Evolutionary conservation across 257 asterid genomes (phyloP).

Genomic region (Scutellaria galericulata): DNA sequence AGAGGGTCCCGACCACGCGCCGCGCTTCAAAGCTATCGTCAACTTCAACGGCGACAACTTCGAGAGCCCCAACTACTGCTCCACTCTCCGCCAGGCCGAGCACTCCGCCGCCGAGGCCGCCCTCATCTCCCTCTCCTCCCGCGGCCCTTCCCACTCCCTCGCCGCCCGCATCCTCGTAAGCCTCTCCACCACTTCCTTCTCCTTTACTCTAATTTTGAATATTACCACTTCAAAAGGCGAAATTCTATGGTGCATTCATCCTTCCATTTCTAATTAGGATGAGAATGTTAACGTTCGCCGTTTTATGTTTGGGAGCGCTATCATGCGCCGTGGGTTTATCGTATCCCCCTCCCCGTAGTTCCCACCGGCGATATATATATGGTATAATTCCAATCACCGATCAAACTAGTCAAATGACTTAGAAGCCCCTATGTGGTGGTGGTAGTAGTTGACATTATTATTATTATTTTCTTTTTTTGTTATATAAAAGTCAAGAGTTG

Average conservation of each 20-base stretch:
- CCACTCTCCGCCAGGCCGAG: constrained; percentile 81
- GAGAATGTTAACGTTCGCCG: neutral
- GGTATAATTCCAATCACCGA: neutral
- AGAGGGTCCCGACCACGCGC: constrained; percentile 93
- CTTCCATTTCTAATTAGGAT: neutral
- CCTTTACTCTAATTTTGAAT: neutral
- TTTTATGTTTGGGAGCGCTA: neutral
- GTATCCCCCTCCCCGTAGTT: neutral
- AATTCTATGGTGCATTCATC: neutral
- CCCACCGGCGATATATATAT: neutral
- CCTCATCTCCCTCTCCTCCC: constrained; percentile 55
- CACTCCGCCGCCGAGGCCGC: constrained; percentile 85
- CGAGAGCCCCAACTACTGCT: constrained; percentile 61
- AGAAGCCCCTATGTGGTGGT: constrained; percentile 10
- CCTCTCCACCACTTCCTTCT: neutral
- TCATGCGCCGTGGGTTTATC: constrained; percentile 8
- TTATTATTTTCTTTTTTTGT: neutral
- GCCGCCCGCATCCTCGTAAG: constrained; percentile 74
- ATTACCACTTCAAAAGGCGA: no score
- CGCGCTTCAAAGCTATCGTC: constrained; percentile 71
- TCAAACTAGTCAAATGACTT: constrained; percentile 17
- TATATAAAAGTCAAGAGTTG: constrained; percentile 22
- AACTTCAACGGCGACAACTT: constrained; percentile 71
- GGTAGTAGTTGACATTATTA: neutral
- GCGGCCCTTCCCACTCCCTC: constrained; percentile 58